These are phyloP conservation scores for Mrakia gelida DNA, from an alignment of 768 basidiomycete species.

Conservation along the genomic window DNA sequence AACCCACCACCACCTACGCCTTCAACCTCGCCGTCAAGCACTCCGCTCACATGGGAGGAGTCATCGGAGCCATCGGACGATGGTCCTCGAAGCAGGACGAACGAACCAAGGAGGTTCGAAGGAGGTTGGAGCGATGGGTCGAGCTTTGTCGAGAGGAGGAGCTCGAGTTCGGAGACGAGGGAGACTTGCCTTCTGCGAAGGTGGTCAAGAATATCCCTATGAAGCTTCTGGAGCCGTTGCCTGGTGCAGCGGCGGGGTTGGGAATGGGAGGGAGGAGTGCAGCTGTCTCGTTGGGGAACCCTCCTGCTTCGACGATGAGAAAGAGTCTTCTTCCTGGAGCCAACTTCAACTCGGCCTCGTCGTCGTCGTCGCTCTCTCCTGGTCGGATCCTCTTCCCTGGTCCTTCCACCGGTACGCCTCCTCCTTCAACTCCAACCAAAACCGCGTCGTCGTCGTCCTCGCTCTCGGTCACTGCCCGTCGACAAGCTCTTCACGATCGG, in stretches of 20 bases:
- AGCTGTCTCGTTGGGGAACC: background rate
- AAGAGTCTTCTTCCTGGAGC: background rate
- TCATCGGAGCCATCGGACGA: conserved; percentile 27
- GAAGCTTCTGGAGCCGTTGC: conserved; percentile 7
- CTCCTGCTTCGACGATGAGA: conserved; percentile 10
- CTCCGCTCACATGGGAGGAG: conserved; percentile 13
- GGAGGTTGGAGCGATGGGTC: conserved; percentile 21
- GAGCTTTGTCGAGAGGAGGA: conserved; percentile 10
- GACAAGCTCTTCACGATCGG: conserved; percentile 26
- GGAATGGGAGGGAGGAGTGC: conserved; percentile 5
- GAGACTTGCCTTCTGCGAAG: background rate
- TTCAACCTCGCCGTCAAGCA: conserved; percentile 25
- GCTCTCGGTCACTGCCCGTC: conserved; percentile 12
- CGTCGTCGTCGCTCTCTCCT: background rate
- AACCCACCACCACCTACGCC: conserved; percentile 24
- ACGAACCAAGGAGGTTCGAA: background rate
- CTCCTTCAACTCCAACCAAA: conserved; percentile 14
- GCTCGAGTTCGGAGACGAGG: conserved; percentile 7
- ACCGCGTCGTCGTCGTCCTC: background rate
- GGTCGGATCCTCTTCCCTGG: conserved; percentile 6
- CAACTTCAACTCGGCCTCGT: background rate
- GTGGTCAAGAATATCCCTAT: conserved; percentile 12
- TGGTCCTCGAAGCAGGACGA: conserved; percentile 25
- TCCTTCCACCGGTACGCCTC: background rate
- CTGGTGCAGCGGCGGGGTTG: background rate